Base-by-base conservation (phyloP, 2,329 filamentous ascomycete genomes). In the Simplicillium aogashimaense region DNA sequence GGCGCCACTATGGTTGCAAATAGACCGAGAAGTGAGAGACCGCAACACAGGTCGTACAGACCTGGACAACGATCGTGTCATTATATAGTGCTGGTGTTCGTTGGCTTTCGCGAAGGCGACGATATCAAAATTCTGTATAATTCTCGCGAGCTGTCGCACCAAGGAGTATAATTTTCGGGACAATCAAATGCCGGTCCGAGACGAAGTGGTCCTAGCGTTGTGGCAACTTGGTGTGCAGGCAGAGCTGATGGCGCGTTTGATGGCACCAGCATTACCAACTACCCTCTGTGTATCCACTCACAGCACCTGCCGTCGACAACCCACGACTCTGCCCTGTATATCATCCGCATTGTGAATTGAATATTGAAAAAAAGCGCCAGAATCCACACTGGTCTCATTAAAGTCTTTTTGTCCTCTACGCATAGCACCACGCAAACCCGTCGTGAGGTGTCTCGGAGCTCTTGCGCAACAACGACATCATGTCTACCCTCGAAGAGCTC, bases 401-500 rank as follows among this genome's bases (percentile, higher is more conserved):
- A 25, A 25, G 5, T 9, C 9, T 9, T 25, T 25, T 9, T 9
- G 9, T 9, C 9, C 20, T 9, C 9, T 9, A 25, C 20, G 6
- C 5, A 25, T 5, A 25, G 9, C 6, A 12, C 31, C 33, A 35
- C 5, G 15, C 3, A 35, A 35, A 35, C 15, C 9, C 11, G 14
- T 17, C 33, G 14, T 35, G 14, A 34, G 34, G 32, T 29, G 29
- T 35, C 30, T 29, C 42, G 35, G 35, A 30, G 31, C 20, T 35
- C 31, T 29, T 37, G 34, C 33, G 14, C 37, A 41, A 30, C 49
- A 39, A 35, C 20, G 20, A 53, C 58, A 71, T 47, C 60, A 94
- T 94, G 87, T 88, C 87, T 53, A 92, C 86, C 52, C 80, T 94
- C 56, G 87, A 94, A 70, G 87, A 94, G 69, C 83, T 94, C 58